Evolutionary conservation across 148 eudicot genomes (phyloP), one percentile per base, ranked within the genome.

Genomic region (Vaccinium macrocarpon): DNA sequence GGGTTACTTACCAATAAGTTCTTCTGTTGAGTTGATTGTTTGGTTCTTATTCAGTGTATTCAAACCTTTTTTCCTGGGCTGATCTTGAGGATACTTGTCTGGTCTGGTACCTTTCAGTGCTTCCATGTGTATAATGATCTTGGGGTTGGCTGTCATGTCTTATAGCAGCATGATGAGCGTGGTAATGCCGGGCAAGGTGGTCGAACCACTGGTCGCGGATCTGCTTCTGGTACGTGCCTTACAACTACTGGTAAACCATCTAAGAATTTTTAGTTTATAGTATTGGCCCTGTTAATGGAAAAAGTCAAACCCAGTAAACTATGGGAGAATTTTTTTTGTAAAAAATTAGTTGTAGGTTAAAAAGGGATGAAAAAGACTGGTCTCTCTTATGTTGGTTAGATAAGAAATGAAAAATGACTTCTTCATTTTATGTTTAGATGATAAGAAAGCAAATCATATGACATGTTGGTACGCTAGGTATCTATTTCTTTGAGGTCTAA

Each of bases 61-160:
- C 83, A 85, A 88, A 82, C 77, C 82, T 77, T 86, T 84, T 90
- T 86, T 86, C 78, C 88, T 82, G 83, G 88, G 91, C 86, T 91
- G 92, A 93, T 80, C 85, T 87, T 87, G 91, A 87, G 82, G 90
- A 83, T 91, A 80, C 83, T 89, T 86, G 88, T 89, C 89, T 86
- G 83, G 88, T 84, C 85, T 32, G 71, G 72, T 88, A 90, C 84
- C 91, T 92, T 90, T 90, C 88, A 88, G 86, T 88, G 88, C 89
- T 81, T 86, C 88, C 83, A 71, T 87, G 84, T 89, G 87, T 89
- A 90, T 96, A 96, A 96, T 94, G 80, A 87, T 91, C 83, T 92
- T 92, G 83, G 96, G 94, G 91, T 90, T 96, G 94, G 94, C 90
- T 96, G 90, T 96, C 94, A 86, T 96, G 94, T 96, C 91, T 96